Conservation (phyloP, 345 rosid genomes). For the Pugionium cornutum region DNA sequence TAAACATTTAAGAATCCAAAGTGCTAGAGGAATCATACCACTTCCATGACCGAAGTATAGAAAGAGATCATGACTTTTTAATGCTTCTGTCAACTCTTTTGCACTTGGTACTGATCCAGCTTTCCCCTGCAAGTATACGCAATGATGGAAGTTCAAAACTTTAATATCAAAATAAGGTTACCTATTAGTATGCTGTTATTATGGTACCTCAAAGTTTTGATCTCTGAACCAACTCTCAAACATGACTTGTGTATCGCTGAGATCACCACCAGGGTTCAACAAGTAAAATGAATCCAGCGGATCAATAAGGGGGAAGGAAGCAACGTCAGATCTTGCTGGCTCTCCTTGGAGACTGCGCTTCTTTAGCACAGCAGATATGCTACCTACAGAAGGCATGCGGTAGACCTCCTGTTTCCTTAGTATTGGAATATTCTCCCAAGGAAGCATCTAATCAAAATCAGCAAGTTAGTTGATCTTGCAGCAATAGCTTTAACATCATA, state of each 20-base stretch:
- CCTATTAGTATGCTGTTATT: conserved; percentile 9
- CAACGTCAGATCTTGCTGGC: conserved; percentile 38
- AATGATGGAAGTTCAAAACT: conserved; percentile 2
- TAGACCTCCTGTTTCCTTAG: conserved; percentile 87
- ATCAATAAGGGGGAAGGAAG: conserved; percentile 72
- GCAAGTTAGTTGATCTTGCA: background rate
- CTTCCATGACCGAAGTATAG: conserved; percentile 91
- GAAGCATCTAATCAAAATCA: conserved; percentile 74
- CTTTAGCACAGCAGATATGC: conserved; percentile 57
- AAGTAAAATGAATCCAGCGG: conserved; percentile 87
- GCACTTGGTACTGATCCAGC: conserved; percentile 75
- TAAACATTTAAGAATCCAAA: background rate
- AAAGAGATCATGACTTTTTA: conserved; percentile 82
- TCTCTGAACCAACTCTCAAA: conserved; percentile 88
- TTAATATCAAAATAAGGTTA: conserved; percentile 4
- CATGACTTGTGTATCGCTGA: conserved; percentile 55
- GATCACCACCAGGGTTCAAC: conserved; percentile 90
- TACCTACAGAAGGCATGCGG: conserved; percentile 93
- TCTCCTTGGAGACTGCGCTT: conserved; percentile 49
- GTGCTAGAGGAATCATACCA: conserved; percentile 48
- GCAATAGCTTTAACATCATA: too few species aligned
- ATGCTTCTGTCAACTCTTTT: conserved; percentile 67
- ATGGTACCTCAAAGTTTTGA: conserved; percentile 74
- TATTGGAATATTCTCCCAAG: conserved; percentile 91
- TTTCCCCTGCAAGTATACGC: conserved; percentile 59